These are phyloP conservation scores for Cucurbita moschata DNA, from an alignment of 306 rosid species.

Conservation along the genomic window DNA sequence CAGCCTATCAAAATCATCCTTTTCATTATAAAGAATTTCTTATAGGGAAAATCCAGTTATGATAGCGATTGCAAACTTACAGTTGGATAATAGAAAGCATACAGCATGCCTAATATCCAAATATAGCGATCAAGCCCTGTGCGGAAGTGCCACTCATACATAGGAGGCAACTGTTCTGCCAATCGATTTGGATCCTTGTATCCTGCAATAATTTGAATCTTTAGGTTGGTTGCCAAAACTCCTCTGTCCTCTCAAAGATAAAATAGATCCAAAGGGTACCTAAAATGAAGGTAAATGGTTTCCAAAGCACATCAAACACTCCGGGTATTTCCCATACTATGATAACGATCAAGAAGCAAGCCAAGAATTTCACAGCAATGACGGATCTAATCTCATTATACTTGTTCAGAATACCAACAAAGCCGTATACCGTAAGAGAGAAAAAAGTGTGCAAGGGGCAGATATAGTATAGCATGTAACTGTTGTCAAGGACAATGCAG, in stretches of 20 bases:
- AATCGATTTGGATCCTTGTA: constrained; percentile 15
- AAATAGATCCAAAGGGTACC: constrained; percentile 23
- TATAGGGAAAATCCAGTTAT: not conserved
- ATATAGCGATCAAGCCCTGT: constrained; percentile 95
- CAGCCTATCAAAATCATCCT: constrained; percentile 35
- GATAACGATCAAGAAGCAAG: constrained; percentile 72
- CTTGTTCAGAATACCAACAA: constrained; percentile 65
- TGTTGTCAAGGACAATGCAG: constrained; percentile 78
- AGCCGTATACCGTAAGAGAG: constrained; percentile 89
- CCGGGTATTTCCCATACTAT: constrained; percentile 90
- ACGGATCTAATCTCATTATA: constrained; percentile 67
- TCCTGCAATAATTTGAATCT: constrained; percentile 9
- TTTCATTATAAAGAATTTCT: not conserved
- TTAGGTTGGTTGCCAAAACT: not conserved
- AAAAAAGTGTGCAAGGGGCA: constrained; percentile 98
- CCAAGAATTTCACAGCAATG: constrained; percentile 49
- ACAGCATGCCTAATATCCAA: constrained; percentile 95
- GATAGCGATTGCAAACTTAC: constrained; percentile 22
- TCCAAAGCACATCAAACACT: constrained; percentile 79
- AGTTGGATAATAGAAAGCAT: constrained; percentile 90
- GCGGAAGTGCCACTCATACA: constrained; percentile 95
- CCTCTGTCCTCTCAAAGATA: not conserved
- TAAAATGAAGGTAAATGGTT: constrained; percentile 66
- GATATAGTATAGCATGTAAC: constrained; percentile 86
- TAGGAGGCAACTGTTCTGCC: constrained; percentile 33